Percentiles rank a stretch among this genome's conserved stretches.
Conservation (phyloP, 2,329 filamentous ascomycete genomes). For the Chlorencoelia australis region DNA sequence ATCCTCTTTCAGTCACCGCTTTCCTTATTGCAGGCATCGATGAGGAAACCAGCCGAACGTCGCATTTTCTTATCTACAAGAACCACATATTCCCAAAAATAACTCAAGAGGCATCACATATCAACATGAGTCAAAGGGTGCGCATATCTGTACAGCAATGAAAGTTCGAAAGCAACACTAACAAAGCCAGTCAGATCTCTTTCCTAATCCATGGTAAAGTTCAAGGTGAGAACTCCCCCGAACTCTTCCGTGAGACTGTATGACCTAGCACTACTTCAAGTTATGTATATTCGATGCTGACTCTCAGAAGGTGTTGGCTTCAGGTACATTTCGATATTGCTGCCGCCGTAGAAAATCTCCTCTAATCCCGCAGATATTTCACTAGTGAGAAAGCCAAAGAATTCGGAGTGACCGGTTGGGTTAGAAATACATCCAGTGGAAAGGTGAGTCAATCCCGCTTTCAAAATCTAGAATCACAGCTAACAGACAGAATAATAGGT, state of each 20-base stretch:
- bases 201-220: conserved; percentile 59
- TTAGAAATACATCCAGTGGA: conserved; percentile 45
- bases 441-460: conserved; percentile 32
- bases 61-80: too few species aligned
- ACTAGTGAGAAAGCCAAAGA: conserved; percentile 41
- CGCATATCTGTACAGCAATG: too few species aligned
- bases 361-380: conserved; percentile 38
- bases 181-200: too few species aligned
- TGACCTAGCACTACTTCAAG: conserved; percentile 4
- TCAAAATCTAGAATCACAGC: background rate
- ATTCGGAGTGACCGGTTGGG: conserved; percentile 49
- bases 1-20: too few species aligned
- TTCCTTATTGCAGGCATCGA: too few species aligned
- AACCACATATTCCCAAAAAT: too few species aligned
- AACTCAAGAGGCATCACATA: too few species aligned
- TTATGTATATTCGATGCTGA: conserved; percentile 15
- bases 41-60: too few species aligned
- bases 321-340: too few species aligned
- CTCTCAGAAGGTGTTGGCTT: background rate
- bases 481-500: conserved; percentile 44
- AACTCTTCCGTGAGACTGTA: background rate
- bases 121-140: too few species aligned
- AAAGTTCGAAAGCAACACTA: too few species aligned
- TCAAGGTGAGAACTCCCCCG: conserved; percentile 44
- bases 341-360: too few species aligned